Evolutionary conservation across 106 monocot genomes (phyloP).

Genomic region (Alisma plantagoaquatica): DNA sequence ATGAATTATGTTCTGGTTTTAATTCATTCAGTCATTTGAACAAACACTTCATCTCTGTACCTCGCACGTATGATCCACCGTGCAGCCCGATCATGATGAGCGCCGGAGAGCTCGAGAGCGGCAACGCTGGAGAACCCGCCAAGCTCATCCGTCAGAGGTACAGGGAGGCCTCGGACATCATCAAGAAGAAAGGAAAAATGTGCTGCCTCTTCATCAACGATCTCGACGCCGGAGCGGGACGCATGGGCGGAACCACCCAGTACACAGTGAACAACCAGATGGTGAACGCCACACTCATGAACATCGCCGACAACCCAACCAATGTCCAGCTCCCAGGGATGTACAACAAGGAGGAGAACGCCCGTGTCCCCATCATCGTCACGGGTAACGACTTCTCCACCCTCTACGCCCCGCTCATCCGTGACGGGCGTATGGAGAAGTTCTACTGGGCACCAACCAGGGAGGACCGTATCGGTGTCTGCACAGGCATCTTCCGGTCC

Average conservation of each 20-base stretch:
- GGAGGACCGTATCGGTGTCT: slow-evolving; percentile 79
- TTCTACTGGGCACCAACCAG: slow-evolving; percentile 99
- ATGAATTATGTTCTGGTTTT: neutral
- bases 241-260: slow-evolving; percentile 93
- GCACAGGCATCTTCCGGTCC: slow-evolving; percentile 75
- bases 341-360: slow-evolving; percentile 98
- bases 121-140: slow-evolving; percentile 94
- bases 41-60: neutral
- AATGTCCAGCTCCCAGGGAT: slow-evolving; percentile 94
- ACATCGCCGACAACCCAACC: slow-evolving; percentile 94
- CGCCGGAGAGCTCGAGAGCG: slow-evolving; percentile 94
- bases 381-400: slow-evolving; percentile 99
- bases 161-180: slow-evolving; percentile 86
- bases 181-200: slow-evolving; percentile 94
- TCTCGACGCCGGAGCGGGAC: slow-evolving; percentile 91
- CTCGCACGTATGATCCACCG: neutral
- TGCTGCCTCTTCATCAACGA: slow-evolving; percentile 96
- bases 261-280: slow-evolving; percentile 99
- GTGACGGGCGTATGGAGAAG: slow-evolving; percentile 98
- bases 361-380: slow-evolving; percentile 85
- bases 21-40: neutral
- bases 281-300: slow-evolving; percentile 99
- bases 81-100: slow-evolving; percentile 99
- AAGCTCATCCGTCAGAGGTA: slow-evolving; percentile 89
- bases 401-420: slow-evolving; percentile 91